Evolutionary conservation across 768 basidiomycete species (phyloP), one percentile per base, ranked within the genome.

Genomic region (Pholiota conissans): DNA sequence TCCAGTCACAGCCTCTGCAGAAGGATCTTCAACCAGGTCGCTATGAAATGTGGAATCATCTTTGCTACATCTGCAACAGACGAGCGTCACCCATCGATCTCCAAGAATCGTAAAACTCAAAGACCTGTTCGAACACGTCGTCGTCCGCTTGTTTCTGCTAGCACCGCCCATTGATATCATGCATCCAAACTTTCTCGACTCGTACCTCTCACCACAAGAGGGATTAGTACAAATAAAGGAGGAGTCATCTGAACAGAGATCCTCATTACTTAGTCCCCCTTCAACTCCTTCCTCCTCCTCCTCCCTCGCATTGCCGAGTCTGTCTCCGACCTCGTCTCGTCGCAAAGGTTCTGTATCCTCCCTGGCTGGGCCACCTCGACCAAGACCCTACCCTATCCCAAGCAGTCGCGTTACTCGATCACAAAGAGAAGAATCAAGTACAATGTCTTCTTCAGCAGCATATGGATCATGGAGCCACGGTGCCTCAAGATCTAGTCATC

Each of bases 91-190:
- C 40, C 49, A 50, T 62, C 54, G 60, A 62, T 65, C 58, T 59
- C 59, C 69, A 56, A 67, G 67, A 66, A 69, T 46, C 63, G 60
- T 53, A 53, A 53, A 56, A 46, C 63, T 61, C 59, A 65, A 64
- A 66, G 62, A 55, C 63, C 59, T 65, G 61, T 55, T 52, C 52
- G 56, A 62, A 48, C 61, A 55, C 54, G 49, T 61, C 59, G 66
- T 67, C 63, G 60, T 63, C 26, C 32, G 42, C 26, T 59, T 26
- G 35, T 49, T 42, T 56, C 55, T 57, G 58, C 74, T 63, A 73
- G 76, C 81, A 82, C 80, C 70, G 80, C 81, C 76, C 66, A 61
- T 64, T 59, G 47, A 49, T 65, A 69, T 68, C 66, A 76, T 74
- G 75, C 68, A 72, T 66, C 66, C 65, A 60, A 65, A 63, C 65